Percentiles rank a stretch among this genome's conserved stretches.
These are phyloP conservation scores for Xylaria sp. DNA, from an alignment of 2,329 filamentous ascomycete genomes.

Conservation along the genomic window DNA sequence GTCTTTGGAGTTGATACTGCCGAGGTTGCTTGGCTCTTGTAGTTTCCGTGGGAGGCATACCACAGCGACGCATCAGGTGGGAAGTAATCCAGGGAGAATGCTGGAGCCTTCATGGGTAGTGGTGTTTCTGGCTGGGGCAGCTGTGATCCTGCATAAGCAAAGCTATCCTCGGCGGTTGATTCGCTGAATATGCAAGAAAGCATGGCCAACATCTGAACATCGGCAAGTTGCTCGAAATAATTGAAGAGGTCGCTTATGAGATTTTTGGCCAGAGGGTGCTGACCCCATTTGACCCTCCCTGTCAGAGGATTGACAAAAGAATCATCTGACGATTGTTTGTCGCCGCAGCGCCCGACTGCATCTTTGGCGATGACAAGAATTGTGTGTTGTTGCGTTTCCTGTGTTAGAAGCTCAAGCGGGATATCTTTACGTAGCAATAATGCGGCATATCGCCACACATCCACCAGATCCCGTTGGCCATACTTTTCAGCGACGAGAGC, in stretches of 20 bases:
- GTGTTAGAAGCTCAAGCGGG: constrained; percentile 68
- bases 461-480: constrained; percentile 72
- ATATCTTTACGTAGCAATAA: constrained; percentile 79
- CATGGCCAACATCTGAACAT: constrained; percentile 75
- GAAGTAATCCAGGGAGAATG: constrained; percentile 71
- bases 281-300: constrained; percentile 71
- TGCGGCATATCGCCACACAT: constrained; percentile 83
- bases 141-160: constrained; percentile 63
- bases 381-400: constrained; percentile 60
- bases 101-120: constrained; percentile 67
- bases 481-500: constrained; percentile 75
- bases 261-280: constrained; percentile 66
- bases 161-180: constrained; percentile 58
- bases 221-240: constrained; percentile 66
- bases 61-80: constrained; percentile 62
- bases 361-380: constrained; percentile 73
- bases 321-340: constrained; percentile 21
- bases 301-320: constrained; percentile 46
- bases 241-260: constrained; percentile 67
- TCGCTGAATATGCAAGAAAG: constrained; percentile 73
- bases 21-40: constrained; percentile 60
- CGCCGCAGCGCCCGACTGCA: constrained; percentile 53
- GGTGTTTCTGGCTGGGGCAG: constrained; percentile 66
- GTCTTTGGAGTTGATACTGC: constrained; percentile 62
- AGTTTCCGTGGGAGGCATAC: constrained; percentile 49